These are phyloP conservation scores for Puccinia horiana DNA, from an alignment of 1,284 basidiomycete genomes.

Conservation along the genomic window DNA sequence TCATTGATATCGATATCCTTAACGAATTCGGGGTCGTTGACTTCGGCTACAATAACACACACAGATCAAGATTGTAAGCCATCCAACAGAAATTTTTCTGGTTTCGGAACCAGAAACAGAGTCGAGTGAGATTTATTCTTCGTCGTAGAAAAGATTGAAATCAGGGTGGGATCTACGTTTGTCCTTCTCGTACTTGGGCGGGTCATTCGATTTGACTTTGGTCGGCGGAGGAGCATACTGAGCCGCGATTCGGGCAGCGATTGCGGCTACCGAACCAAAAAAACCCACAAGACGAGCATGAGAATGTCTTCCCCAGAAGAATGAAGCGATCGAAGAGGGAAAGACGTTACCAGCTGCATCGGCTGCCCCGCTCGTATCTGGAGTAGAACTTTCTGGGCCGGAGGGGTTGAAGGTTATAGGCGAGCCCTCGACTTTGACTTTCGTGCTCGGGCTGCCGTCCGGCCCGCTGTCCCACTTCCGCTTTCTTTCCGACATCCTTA, in stretches of 20 bases:
- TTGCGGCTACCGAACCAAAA: constrained; percentile 15
- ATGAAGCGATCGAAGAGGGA: not conserved
- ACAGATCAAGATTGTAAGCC: not conserved
- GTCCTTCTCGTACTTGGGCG: constrained; percentile 48
- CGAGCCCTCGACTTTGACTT: constrained; percentile 8
- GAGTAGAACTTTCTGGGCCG: not conserved
- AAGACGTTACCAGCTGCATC: constrained; percentile 39
- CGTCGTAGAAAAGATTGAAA: not conserved
- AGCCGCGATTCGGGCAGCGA: constrained; percentile 48
- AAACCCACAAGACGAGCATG: not conserved
- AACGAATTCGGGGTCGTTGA: constrained; percentile 66
- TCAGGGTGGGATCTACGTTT: constrained; percentile 33
- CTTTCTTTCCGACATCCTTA: constrained; percentile 40
- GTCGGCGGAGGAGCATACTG: constrained; percentile 35
- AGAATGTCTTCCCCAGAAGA: not conserved
- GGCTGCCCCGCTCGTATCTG: constrained; percentile 24
- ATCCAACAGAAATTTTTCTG: not conserved
- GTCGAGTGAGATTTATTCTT: not conserved
- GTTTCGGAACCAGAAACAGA: not conserved
- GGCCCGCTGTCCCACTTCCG: constrained; percentile 49
- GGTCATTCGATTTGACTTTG: constrained; percentile 42
- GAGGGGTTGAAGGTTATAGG: not conserved
- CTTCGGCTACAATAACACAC: constrained; percentile 24
- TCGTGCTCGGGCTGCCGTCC: constrained; percentile 32
- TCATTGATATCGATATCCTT: constrained; percentile 98